Evolutionary conservation across 179 eudicot genomes (phyloP), one percentile per base, ranked within the genome.

Genomic region (Patellifolia procumbens): DNA sequence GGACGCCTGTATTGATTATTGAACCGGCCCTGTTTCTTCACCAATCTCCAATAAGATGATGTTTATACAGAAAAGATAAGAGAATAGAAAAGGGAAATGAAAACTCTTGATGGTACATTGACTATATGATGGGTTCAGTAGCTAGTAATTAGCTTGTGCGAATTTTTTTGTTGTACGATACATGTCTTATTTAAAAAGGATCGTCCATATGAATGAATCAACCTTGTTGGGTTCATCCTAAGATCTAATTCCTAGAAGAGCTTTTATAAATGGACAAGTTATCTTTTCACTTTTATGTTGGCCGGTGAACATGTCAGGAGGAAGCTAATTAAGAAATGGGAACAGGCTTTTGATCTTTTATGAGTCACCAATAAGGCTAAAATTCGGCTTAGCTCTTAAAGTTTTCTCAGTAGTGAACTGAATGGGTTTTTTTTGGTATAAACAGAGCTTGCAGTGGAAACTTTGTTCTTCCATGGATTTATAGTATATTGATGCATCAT

Each of bases 391-490:
- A 45, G 8, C 43, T 63, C 10, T 5, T 59, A 17, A 12, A 32
- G 5, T 59, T 3, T 59, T 59, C 9, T 28, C 35, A 31, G 26
- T 16, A 37, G 3, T 28, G 56, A 58, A 43, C 56, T 60, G n/a
- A 15, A 46, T 11, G 4, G n/a, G 28, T 35, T 46, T 34, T 59
- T 55, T 74, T 69, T 68, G 51, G 35, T 55, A 39, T 81, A 65
- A 10, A 81, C 89, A 95, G 99, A 81, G 80, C 96, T 74, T 71
- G 82, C 82, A 75, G 66, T 75, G 91, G 88, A 68, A 90, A 84
- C 79, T 77, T 81, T 80, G 88, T 91, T 79, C 90, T 93, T 77
- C 92, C 97, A 22, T 95, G 99, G 99, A 87, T 95, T 64, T 84
- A 83, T 83, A 84, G 87, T 78, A 83, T 89, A 83, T 64, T 93